phyloP scores from a whole-genome alignment of 2,329 filamentous ascomycete genomes.

The Pseudopithomyces maydicus region DNA sequence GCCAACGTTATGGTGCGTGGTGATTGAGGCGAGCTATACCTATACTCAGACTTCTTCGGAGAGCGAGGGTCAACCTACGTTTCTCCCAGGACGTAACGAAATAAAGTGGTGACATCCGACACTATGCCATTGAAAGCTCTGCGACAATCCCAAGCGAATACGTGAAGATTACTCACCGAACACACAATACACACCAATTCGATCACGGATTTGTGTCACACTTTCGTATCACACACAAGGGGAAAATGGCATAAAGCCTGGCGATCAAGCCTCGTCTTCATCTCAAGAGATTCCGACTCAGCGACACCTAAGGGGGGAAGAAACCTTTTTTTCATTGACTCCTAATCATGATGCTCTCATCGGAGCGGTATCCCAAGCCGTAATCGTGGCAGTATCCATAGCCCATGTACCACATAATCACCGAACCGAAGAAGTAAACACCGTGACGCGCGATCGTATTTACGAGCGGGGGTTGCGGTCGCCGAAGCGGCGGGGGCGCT shows the following conservation, averaged over 20 bases:
- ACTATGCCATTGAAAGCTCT: too few relatives aligned
- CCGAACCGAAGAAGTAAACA: conserved; percentile 36
- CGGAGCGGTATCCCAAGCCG: conserved; percentile 72
- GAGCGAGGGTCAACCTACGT: too few relatives aligned
- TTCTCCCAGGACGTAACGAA: too few relatives aligned
- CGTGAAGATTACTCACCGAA: neutral
- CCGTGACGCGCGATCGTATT: conserved; percentile 55
- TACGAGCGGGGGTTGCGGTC: conserved; percentile 58
- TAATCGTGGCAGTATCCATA: conserved; percentile 93
- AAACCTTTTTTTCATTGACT: conserved; percentile 46
- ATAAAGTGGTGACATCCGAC: too few relatives aligned
- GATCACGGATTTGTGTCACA: neutral
- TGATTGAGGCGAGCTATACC: too few relatives aligned
- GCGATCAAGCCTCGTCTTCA: conserved; percentile 87
- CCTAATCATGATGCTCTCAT: conserved; percentile 74
- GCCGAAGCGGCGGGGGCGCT: conserved; percentile 80
- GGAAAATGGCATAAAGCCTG: conserved; percentile 83
- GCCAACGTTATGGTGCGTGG: too few relatives aligned
- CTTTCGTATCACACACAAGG: conserved; percentile 17
- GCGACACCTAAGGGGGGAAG: conserved; percentile 80
- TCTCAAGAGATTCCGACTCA: conserved; percentile 62
- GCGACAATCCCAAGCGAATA: neutral
- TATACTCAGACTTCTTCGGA: too few relatives aligned
- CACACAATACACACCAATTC: neutral
- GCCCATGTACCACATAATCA: conserved; percentile 74